Evolutionary conservation across 306 rosid genomes (phyloP), one percentile per base, ranked within the genome.

Genomic region (Vigna angularis): DNA sequence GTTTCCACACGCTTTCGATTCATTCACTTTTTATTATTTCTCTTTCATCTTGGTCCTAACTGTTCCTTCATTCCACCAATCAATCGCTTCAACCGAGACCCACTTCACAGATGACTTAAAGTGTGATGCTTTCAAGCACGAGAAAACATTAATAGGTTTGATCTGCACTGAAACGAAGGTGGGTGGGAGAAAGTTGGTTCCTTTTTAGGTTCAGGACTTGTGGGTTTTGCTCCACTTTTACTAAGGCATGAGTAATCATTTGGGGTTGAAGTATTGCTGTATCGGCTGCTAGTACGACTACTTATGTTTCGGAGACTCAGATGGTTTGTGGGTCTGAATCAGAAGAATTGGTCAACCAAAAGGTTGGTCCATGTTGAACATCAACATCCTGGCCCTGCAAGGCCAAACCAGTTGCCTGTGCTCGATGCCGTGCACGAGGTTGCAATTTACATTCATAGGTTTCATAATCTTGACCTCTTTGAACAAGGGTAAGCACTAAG

Each of bases 391-490:
- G 85, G 84, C 70, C 80, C 81, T 68, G 77, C 82, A 68, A 72
- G 72, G 85, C 81, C 82, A 72, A 85, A 76, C 82, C 94, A 89
- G 17, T 79, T 81, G 66, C 86, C 88, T 75, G 74, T 80, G 88
- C 78, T 88, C 30, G 97, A 94, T 78, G 86, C 94, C 65, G 87
- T 88, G 63, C 94, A 91, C 18, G 98, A 94, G 76, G 87, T 94
- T 78, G 98, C 98, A 47, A 45, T 94, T 78, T 94, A 91, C 87
- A 84, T 94, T 69, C 98, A 94, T 71, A 88, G 97, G 83, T 91
- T 94, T 72, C 98, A 94, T 89, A 94, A 94, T 90, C 91, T 94
- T 64, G 98, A 94, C 81, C 98, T 94, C 42, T 94, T 90, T 68
- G 93, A 88, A 78, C 96, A 94, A 82, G 98, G 98, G 98, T 93